Base-by-base conservation (phyloP, 805 yeast species). In the Sugiyamaella valdiviana region DNA sequence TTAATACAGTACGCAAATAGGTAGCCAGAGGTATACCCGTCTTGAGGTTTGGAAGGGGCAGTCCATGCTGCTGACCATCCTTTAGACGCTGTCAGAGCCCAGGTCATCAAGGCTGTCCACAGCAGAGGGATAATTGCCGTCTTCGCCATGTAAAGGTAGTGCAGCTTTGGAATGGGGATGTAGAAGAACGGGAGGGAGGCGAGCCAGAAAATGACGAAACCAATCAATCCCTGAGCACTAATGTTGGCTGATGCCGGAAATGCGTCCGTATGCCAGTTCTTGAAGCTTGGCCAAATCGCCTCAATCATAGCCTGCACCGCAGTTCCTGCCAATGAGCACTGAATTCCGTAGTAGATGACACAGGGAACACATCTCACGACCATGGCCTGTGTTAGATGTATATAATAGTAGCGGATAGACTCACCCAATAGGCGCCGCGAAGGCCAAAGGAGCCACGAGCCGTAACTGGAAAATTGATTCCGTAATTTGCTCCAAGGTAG, bases 331-430 rank as follows among this genome's bases (percentile, higher is more conserved):
- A 90, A 76, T 74, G 88, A 83, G 19, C 85, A 74, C 62, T 88
- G 96, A 23, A 86, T 91, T 22, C 95, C 80, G 61, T 83, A 87
- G 96, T 96, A 89, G 44, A 51, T 44, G n/a, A 89, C 80, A 55
- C 80, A 75, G 24, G 88, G 83, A 86, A 89, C 83, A 7, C 85
- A 90, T 39, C 42, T 45, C 16, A 38, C 48, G 32, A 10, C 6
- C 42, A 39, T 71, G 68, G 10, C 65, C 63, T 46, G 67, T 55
- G 41, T 49, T 49, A 14, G 46, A n/a, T 2, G 47, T 46, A 20
- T 49, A 49, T 16, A 29, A 14, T 4, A 50, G 42, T 15, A 46
- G 44, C 14, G 9, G 5, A 5, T 10, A 4, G 14, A 6, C 32
- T 26, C 26, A 26, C 32, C 96, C 93, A 89, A 50, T 83, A 69